Conservation (phyloP, 306 rosid species). For the Quercus dentata region DNA sequence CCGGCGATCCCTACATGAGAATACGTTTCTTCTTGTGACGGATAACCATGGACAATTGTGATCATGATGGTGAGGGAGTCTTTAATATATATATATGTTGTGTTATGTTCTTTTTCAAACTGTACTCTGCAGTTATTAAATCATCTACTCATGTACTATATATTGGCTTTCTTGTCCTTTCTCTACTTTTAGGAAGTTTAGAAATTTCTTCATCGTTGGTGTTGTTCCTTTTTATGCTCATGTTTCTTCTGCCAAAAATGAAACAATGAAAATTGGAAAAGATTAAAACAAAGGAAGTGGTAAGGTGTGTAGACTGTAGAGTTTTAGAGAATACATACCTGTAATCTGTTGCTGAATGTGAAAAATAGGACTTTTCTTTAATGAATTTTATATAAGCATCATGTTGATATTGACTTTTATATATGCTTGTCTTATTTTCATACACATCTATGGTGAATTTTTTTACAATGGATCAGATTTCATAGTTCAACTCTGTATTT, state of each 20-base stretch:
- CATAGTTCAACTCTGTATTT: neutral
- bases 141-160: too few relatives aligned
- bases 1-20: neutral
- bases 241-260: neutral
- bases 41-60: too few relatives aligned
- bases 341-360: neutral
- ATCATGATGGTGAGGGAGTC: too few relatives aligned
- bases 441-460: conserved; percentile 3
- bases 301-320: neutral
- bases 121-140: too few relatives aligned
- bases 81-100: too few relatives aligned
- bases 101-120: too few relatives aligned
- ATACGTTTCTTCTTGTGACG: too few relatives aligned
- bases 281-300: neutral
- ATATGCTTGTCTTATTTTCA: conserved; percentile 5
- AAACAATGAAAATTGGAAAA: neutral
- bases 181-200: neutral
- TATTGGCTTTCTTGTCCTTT: neutral
- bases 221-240: conserved; percentile 14
- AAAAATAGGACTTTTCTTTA: neutral
- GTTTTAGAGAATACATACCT: neutral
- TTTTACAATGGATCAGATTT: conserved; percentile 4
- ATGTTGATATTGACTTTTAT: conserved; percentile 26
- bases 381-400: conserved; percentile 14
- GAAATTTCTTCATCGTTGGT: neutral